Evolutionary conservation across 2,329 filamentous ascomycete genomes (phyloP).

Genomic region (Ilyonectria robusta): DNA sequence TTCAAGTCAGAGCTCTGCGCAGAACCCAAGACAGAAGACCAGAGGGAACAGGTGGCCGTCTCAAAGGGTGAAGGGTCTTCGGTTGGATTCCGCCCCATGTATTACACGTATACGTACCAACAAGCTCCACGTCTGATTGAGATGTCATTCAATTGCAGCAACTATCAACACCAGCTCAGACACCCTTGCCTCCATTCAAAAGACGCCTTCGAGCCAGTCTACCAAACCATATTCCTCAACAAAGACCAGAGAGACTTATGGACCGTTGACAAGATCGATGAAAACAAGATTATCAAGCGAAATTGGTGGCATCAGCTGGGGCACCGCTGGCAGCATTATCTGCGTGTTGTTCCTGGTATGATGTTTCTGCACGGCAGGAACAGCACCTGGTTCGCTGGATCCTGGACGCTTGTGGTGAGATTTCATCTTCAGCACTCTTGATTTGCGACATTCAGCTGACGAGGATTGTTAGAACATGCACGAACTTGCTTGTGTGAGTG

Average conservation of each 20-base stretch:
- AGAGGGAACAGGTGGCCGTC: constrained; percentile 57
- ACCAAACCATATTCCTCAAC: constrained; percentile 79
- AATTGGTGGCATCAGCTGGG: constrained; percentile 80
- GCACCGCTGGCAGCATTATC: constrained; percentile 75
- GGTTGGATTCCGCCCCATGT: constrained; percentile 74
- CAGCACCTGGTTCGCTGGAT: constrained; percentile 73
- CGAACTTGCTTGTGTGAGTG: constrained; percentile 78
- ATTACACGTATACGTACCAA: constrained; percentile 73
- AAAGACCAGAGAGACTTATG: constrained; percentile 69
- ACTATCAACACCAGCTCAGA: constrained; percentile 82
- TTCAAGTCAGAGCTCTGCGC: constrained; percentile 67
- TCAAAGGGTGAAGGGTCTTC: constrained; percentile 63
- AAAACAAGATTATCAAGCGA: constrained; percentile 71
- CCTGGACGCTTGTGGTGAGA: constrained; percentile 77
- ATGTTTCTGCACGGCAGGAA: constrained; percentile 79
- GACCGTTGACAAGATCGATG: constrained; percentile 71
- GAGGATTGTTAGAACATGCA: constrained; percentile 69
- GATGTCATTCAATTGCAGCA: constrained; percentile 82
- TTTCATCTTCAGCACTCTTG: not conserved
- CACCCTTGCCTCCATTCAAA: constrained; percentile 43
- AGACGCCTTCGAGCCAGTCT: constrained; percentile 70
- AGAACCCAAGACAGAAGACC: constrained; percentile 58
- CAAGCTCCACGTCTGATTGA: constrained; percentile 71
- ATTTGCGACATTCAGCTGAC: not conserved
- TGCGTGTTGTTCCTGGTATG: constrained; percentile 77